Percentiles rank a stretch among this genome's conserved stretches.
Conservation (phyloP, 1,139 yeast genomes). For the Saccharomyces hybrid region DNA sequence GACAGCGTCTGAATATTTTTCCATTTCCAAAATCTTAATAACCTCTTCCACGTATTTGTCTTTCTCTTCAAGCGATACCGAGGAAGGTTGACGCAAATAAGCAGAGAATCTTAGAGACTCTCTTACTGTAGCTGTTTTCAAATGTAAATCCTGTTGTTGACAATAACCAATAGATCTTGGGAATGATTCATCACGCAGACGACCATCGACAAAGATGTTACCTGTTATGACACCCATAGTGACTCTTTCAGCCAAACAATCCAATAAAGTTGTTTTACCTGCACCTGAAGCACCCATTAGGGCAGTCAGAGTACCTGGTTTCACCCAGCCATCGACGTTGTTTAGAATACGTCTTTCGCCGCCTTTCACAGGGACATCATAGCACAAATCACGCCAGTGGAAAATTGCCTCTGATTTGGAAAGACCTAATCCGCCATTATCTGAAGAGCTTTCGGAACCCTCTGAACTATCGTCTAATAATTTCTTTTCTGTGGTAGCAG, state of each 20-base stretch:
- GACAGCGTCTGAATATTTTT: constrained; percentile 65
- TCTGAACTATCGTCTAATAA: constrained; percentile 14
- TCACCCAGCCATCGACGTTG: constrained; percentile 77
- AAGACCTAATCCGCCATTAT: constrained; percentile 10
- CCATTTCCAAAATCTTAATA: constrained; percentile 64
- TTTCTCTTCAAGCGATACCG: constrained; percentile 51
- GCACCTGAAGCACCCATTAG: constrained; percentile 88
- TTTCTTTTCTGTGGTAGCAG: constrained; percentile 15
- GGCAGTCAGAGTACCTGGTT: constrained; percentile 69
- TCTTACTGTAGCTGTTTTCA: constrained; percentile 68
- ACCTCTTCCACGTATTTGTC: constrained; percentile 65
- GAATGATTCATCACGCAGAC: constrained; percentile 59
- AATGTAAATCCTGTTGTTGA: constrained; percentile 75
- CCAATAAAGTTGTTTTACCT: constrained; percentile 71
- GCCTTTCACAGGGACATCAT: constrained; percentile 59
- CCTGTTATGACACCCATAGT: constrained; percentile 76
- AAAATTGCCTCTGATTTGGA: constrained; percentile 42
- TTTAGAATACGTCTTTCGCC: constrained; percentile 59
- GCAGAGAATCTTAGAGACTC: constrained; percentile 72
- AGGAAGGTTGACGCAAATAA: constrained; percentile 58
- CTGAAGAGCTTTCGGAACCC: not conserved
- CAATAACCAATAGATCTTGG: constrained; percentile 79
- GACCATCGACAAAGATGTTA: constrained; percentile 66
- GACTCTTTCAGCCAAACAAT: constrained; percentile 70
- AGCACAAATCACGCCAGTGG: constrained; percentile 75